A percentile compares a stretch with the other conserved stretches of the same genome.
Conservation (phyloP, 139 green algal species). For the Diplosphaera chodatii region DNA sequence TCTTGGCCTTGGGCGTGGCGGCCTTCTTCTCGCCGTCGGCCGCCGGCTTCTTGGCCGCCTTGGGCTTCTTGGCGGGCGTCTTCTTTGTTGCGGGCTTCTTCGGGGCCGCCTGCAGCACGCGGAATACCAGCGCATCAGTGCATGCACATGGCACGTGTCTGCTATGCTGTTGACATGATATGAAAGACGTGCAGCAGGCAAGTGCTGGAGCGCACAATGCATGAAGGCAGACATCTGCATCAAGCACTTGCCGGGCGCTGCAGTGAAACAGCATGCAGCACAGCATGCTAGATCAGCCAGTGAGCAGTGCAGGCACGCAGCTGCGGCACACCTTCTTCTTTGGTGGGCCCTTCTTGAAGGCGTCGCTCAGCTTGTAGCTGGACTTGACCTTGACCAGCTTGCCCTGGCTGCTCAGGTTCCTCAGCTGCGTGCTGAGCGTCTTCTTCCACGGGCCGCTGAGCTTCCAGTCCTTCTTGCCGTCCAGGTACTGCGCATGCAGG, state of each 20-base stretch:
- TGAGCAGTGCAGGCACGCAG: too few species aligned
- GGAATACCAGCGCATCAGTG: not conserved
- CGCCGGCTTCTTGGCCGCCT: too few species aligned
- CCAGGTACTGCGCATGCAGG: too few species aligned
- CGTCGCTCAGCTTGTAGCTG: conserved; percentile 62
- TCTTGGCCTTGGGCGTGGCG: conserved; percentile 38
- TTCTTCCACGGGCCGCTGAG: conserved; percentile 54
- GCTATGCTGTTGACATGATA: too few species aligned
- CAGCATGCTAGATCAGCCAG: not conserved
- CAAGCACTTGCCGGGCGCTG: too few species aligned
- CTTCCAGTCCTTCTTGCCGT: conserved; percentile 33
- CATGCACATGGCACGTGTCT: too few species aligned
- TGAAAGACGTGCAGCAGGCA: too few species aligned
- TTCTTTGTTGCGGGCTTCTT: too few species aligned
- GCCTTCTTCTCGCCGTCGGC: conserved; percentile 19
- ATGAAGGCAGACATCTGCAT: too few species aligned
- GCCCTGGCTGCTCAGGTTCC: conserved; percentile 36
- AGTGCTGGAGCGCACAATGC: too few species aligned
- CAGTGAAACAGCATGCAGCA: not conserved
- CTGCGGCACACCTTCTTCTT: conserved; percentile 14
- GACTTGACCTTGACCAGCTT: conserved; percentile 72
- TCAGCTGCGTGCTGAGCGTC: conserved; percentile 36
- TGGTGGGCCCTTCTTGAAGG: conserved; percentile 32
- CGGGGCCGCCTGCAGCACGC: conserved; percentile 3
- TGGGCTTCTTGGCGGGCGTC: too few species aligned